Percentiles rank a stretch among this genome's conserved stretches.
Evolutionary conservation across 805 yeast genomes (phyloP).

Genomic region (Metschnikowia hibisci): DNA sequence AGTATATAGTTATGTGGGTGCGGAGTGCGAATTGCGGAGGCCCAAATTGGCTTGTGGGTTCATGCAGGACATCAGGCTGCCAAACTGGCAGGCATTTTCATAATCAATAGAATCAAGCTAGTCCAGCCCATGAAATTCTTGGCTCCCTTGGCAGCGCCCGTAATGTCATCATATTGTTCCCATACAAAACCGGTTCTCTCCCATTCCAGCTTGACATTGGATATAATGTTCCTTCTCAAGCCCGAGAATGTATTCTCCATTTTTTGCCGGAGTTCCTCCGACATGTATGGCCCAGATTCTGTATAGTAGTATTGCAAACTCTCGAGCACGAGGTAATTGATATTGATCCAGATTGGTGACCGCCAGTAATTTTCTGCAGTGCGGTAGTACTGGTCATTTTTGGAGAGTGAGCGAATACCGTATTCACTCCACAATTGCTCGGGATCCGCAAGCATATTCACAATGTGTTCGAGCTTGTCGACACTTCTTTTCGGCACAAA

Average conservation of each 20-base stretch:
- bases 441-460: constrained; percentile 63
- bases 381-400: constrained; percentile 59
- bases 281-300: constrained; percentile 25
- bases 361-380: constrained; percentile 93
- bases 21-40: not conserved
- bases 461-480: constrained; percentile 46
- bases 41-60: too few relatives aligned
- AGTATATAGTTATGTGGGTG: not conserved
- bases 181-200: constrained; percentile 73
- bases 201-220: constrained; percentile 70
- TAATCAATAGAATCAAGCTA: constrained; percentile 69
- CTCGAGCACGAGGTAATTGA: constrained; percentile 79
- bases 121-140: constrained; percentile 96
- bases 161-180: constrained; percentile 81
- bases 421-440: constrained; percentile 69
- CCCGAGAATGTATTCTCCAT: constrained; percentile 42
- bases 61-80: not conserved
- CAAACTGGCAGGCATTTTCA: constrained; percentile 69
- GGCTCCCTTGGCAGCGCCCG: constrained; percentile 77
- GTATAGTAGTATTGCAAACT: constrained; percentile 54
- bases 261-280: constrained; percentile 37
- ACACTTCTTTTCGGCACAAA: constrained; percentile 47
- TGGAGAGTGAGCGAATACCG: constrained; percentile 81
- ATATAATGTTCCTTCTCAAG: constrained; percentile 63
- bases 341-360: constrained; percentile 89